Conservation (phyloP, 345 rosid species). For the Sisymbrium altissimum region DNA sequence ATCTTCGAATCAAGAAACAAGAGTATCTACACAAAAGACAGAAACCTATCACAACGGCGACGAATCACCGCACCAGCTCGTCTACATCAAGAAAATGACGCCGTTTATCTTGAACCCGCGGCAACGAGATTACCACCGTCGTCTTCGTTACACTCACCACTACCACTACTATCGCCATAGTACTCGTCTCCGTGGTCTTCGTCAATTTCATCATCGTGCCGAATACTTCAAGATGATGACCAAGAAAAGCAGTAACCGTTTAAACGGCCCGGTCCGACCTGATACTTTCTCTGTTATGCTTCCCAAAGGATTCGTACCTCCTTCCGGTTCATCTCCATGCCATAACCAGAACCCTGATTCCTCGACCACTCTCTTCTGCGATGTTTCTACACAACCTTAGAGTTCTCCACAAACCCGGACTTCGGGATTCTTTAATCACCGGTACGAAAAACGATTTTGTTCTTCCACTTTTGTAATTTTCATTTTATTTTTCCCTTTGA, state of each 20-base stretch:
- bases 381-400: constrained; percentile 26
- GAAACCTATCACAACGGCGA: background rate
- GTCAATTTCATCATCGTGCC: background rate
- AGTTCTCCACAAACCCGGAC: background rate
- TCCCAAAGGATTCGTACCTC: constrained; percentile 32
- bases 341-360: constrained; percentile 32
- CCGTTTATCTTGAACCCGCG: constrained; percentile 23
- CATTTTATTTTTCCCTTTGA: background rate
- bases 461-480: constrained; percentile 20
- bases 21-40: constrained; percentile 10
- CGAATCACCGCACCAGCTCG: constrained; percentile 13
- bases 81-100: constrained; percentile 31
- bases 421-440: background rate
- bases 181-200: constrained; percentile 25
- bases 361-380: constrained; percentile 14
- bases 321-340: constrained; percentile 33
- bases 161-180: constrained; percentile 12
- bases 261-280: constrained; percentile 23
- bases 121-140: constrained; percentile 1
- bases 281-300: constrained; percentile 28
- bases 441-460: constrained; percentile 22
- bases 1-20: constrained; percentile 21
- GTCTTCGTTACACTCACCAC: constrained; percentile 12
- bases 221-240: constrained; percentile 28
- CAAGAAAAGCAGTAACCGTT: constrained; percentile 17